Evolutionary conservation across 1,284 basidiomycete species (phyloP), one percentile per base, ranked within the genome.

Genomic region (Phellopilus nigrolimitatus): DNA sequence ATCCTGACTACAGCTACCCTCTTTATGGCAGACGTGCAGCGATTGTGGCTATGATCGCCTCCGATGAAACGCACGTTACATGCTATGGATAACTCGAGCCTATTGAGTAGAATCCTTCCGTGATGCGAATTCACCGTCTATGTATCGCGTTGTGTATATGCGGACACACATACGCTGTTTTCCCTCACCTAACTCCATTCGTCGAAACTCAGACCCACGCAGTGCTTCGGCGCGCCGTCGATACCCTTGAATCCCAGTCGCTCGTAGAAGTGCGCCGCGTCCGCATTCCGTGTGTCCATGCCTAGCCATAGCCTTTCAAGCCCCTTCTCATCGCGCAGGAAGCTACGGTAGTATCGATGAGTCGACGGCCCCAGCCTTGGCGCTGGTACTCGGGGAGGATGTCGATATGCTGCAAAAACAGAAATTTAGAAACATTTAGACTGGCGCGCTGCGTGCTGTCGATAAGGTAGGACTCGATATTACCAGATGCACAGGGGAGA

Each of bases 301-400:
- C 82, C 82, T 15, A 85, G 61, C 80, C 81, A 84, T 17, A 85
- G 59, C 2, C 71, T 69, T n/a, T 67, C 63, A 33, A 80, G 54
- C 34, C 75, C 44, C 43, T 64, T 69, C 49, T 68, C 71, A 22
- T 49, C 51, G 8, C 48, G 56, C 60, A 86, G 62, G 62, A 68
- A 45, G 72, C 66, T 19, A 82, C 71, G 9, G 76, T 80, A 24
- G 59, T 64, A 38, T 64, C 70, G 51, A 86, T 77, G 55, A 87
- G 62, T 62, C 68, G 75, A 54, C 72, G 68, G 2, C 83, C 84
- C 78, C 78, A 84, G 15, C 82, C 83, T 54, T 76, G 70, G 45
- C 75, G 67, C 64, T 82, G 82, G 63, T 80, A 77, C 47, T 68
- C 68, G 13, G 78, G 72, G 52, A 86, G 61, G 48, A 86, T 75